Conservation (phyloP, 345 rosid genomes). For the Ceriops tagal region DNA sequence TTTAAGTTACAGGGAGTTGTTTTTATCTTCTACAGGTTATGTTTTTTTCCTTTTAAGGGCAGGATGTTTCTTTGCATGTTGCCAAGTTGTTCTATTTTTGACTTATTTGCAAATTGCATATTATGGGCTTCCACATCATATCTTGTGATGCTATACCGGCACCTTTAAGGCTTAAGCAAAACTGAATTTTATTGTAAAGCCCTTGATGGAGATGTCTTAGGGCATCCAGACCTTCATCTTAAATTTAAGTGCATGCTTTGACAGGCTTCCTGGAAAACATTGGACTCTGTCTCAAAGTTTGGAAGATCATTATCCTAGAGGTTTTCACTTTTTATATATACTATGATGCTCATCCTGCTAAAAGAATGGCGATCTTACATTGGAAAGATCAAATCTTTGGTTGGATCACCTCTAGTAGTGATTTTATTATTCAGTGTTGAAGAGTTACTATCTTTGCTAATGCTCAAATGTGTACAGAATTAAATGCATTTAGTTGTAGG, state of each 20-base stretch:
- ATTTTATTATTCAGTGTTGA: not conserved
- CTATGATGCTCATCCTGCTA: too few relatives aligned
- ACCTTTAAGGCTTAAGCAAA: not conserved
- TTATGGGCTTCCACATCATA: not conserved
- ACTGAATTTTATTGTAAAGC: not conserved
- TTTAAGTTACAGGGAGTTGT: not conserved
- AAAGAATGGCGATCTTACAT: too few relatives aligned
- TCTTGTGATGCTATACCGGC: not conserved
- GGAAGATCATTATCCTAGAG: too few relatives aligned
- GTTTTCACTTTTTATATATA: too few relatives aligned
- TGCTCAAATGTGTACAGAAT: not conserved
- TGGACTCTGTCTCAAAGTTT: too few relatives aligned
- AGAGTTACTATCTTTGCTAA: not conserved
- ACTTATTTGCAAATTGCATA: not conserved
- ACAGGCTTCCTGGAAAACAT: too few relatives aligned
- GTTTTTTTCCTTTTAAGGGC: too few relatives aligned
- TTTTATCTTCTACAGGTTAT: not conserved
- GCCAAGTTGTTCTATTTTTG: conserved; percentile 1
- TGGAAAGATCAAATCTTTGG: not conserved
- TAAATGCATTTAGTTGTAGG: not conserved
- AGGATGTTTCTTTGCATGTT: not conserved
- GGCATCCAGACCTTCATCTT: not conserved
- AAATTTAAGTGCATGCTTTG: not conserved
- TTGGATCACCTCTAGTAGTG: not conserved
- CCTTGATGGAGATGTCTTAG: conserved; percentile 5